Evolutionary conservation across 139 green algal species (phyloP), one percentile per base, ranked within the genome.

Genomic region (Tetraselmis striata): DNA sequence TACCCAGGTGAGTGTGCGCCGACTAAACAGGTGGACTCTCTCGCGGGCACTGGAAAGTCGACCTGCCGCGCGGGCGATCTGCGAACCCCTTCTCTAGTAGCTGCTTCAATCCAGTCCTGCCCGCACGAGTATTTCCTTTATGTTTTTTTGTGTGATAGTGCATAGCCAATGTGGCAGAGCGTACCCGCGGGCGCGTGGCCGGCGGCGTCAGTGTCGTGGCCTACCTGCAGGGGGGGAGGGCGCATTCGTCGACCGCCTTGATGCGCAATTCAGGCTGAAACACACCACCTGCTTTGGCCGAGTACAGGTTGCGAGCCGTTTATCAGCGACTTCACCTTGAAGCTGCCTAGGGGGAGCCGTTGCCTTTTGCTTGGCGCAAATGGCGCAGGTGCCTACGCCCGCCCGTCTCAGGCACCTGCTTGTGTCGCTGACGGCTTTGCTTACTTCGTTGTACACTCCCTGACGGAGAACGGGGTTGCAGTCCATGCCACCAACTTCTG

Each of bases 341-440:
- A 89, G 1, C 82, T 98, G 1, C 93, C 92, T 0, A 77, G 79
- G 2, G 96, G 95, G 11, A 92, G 81, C 45, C 85, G 96, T 2
- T 97, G 93, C 83, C 86, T 99, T 59, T 84, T 99, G 25, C 89
- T 96, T 1, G 96, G 96, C 0, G 96, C 96, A 1, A 99, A 99
- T 84, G 96, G 96, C 28, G 94, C 96, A 80, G 96, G 91, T 86
- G 77, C n/a, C n/a, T n/a, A 79, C 75, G 24, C 11, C 5, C 31
- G 30, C 58, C 28, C 0, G 25, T 22, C 75, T 26, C n/a, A n/a
- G 2, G 30, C 11, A 59, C 31, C 1, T 30, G 45, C 58, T 23
- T 58, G 58, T 32, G 11, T 28, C 26, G 1, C 18, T 28, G 0
- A 23, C 75, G 1, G 27, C 0, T 1, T 28, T 26, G 28, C 29